Conservation (phyloP, 805 yeast species). For the Yamadazyma sp. region DNA sequence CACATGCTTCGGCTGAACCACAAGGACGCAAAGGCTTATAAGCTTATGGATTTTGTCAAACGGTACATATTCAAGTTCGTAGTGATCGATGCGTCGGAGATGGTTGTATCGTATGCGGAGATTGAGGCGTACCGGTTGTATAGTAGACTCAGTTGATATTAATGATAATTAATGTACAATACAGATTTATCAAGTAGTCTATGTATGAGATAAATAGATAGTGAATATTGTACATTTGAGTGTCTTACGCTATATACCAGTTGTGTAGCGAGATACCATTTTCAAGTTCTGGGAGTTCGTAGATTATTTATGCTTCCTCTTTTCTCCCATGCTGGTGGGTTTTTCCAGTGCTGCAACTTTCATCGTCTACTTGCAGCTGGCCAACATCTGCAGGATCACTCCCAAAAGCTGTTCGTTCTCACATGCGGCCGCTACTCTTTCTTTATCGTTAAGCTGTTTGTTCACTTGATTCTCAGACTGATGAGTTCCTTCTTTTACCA, state of each 20-base stretch:
- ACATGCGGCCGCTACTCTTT: constrained; percentile 97
- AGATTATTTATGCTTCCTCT: no score
- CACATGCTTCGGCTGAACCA: constrained; percentile 6
- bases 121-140: constrained; percentile 18
- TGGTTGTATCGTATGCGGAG: constrained; percentile 35
- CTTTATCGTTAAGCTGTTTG: constrained; percentile 95
- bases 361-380: constrained; percentile 69
- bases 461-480: constrained; percentile 95
- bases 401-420: constrained; percentile 88
- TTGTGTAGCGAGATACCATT: no score
- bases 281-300: no score
- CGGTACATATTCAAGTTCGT: constrained; percentile 35
- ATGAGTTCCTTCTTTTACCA: constrained; percentile 88
- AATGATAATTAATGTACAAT: constrained; percentile 5
- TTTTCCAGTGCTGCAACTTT: no score
- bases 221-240: no score
- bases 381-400: constrained; percentile 91
- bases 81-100: constrained; percentile 34
- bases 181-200: no score
- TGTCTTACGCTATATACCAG: no score
- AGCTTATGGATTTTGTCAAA: constrained; percentile 37
- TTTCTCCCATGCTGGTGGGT: no score
- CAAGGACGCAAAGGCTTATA: constrained; percentile 19
- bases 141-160: constrained; percentile 10
- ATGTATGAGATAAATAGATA: no score